Conservation (phyloP, 352 stramenopile species). For the Globisporangium okanoganense region DNA sequence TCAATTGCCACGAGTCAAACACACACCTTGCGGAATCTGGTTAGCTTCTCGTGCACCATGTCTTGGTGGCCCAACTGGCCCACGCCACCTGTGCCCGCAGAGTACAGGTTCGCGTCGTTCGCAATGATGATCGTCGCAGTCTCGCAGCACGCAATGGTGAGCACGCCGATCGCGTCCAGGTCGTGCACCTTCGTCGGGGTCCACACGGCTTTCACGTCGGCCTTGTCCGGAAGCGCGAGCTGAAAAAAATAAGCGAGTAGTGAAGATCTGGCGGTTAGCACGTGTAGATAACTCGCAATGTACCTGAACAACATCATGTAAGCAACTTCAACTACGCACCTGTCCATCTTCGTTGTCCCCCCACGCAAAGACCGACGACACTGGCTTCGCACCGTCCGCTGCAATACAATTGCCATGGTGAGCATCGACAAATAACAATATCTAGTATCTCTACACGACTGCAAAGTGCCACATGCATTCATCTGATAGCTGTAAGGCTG, state of each 20-base stretch:
- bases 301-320: background rate
- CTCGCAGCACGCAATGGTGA: constrained; percentile 61
- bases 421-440: background rate
- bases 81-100: constrained; percentile 47
- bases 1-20: background rate
- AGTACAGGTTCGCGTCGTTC: constrained; percentile 77
- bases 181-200: constrained; percentile 55
- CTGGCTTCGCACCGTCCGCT: constrained; percentile 35
- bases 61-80: constrained; percentile 76
- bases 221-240: constrained; percentile 40
- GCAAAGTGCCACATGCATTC: background rate
- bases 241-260: constrained; percentile 17
- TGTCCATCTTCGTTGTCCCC: constrained; percentile 81
- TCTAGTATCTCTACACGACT: background rate
- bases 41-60: constrained; percentile 75
- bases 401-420: background rate
- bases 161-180: constrained; percentile 55
- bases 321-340: constrained; percentile 20
- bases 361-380: constrained; percentile 68
- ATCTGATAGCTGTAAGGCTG: background rate
- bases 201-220: constrained; percentile 49
- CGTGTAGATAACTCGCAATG: background rate
- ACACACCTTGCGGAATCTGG: constrained; percentile 65
- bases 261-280: background rate
- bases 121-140: constrained; percentile 56